These are phyloP conservation scores for Babesia caballi DNA, from an alignment of 169 alveolate species.

Conservation along the genomic window DNA sequence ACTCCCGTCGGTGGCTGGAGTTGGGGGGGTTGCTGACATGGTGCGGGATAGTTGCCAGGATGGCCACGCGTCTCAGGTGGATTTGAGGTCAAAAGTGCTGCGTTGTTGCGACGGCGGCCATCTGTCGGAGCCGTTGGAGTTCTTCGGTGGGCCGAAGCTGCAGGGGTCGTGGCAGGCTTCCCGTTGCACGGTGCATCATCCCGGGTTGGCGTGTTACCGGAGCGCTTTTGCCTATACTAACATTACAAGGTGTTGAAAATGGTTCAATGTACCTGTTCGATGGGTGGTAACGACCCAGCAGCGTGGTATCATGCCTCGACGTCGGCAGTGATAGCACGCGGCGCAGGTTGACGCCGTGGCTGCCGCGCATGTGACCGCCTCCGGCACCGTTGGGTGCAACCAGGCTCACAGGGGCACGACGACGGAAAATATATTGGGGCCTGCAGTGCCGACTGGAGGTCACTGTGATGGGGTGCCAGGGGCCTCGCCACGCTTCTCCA, in stretches of 20 bases:
- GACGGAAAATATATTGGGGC: not conserved
- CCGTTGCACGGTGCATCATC: not conserved
- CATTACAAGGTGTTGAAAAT: not conserved
- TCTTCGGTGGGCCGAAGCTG: not conserved
- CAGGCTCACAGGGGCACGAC: not conserved
- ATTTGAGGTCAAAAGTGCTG: too few relatives aligned
- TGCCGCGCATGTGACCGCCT: slow-evolving; percentile 16
- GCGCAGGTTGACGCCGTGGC: slow-evolving; percentile 8
- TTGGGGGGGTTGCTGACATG: too few relatives aligned
- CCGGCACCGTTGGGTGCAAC: not conserved
- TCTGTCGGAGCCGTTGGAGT: too few relatives aligned
- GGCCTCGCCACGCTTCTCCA: slow-evolving; percentile 6
- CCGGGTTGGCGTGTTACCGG: not conserved
- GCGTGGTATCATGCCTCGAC: not conserved
- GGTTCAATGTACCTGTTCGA: not conserved
- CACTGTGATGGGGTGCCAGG: not conserved
- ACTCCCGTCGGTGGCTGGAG: too few relatives aligned
- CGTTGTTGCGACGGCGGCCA: too few relatives aligned
- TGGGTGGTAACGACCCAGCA: slow-evolving; percentile 3
- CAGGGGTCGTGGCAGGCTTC: not conserved
- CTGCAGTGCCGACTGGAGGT: not conserved
- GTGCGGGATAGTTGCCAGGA: too few relatives aligned
- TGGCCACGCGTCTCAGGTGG: too few relatives aligned
- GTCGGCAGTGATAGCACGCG: slow-evolving; percentile 33
- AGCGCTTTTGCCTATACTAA: not conserved